A percentile compares a stretch with the other conserved stretches of the same genome.
These are phyloP conservation scores for Avena atlantica DNA, from an alignment of 176 grass and related monocot genomes.

Conservation along the genomic window DNA sequence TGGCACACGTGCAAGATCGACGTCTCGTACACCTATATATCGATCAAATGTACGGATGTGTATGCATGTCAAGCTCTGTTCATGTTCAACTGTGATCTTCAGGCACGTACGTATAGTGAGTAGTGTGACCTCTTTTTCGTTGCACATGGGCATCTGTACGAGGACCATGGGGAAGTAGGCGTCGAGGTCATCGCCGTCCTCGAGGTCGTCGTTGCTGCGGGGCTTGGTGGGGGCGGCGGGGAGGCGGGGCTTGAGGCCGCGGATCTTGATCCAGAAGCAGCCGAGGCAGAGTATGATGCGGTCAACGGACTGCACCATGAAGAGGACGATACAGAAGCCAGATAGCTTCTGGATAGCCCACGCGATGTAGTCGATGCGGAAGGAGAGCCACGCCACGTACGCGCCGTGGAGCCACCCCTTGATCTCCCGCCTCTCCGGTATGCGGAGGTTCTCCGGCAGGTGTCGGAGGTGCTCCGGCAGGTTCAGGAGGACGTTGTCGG, in stretches of 20 bases:
- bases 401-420: conserved; percentile 77
- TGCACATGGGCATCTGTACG: conserved; percentile 97
- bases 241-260: conserved; percentile 65
- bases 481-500: conserved; percentile 60
- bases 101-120: no score
- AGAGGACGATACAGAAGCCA: conserved; percentile 81
- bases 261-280: conserved; percentile 94
- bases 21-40: conserved; percentile 82
- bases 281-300: conserved; percentile 82
- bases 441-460: conserved; percentile 63
- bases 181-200: conserved; percentile 20
- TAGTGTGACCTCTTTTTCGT: conserved; percentile 79
- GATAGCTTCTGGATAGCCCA: conserved; percentile 82
- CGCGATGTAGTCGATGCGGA: conserved; percentile 80
- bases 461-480: conserved; percentile 62
- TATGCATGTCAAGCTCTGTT: not conserved
- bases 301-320: conserved; percentile 90
- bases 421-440: conserved; percentile 74
- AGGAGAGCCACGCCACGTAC: conserved; percentile 79
- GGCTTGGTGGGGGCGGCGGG: not conserved
- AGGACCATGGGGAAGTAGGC: conserved; percentile 86
- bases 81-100: not conserved
- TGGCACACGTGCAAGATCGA: conserved; percentile 90
- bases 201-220: conserved; percentile 39
- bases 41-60: not conserved